Percentiles rank a stretch among this genome's conserved stretches.
These are phyloP conservation scores for Byssothecium circinans DNA, from an alignment of 2,329 filamentous ascomycete genomes.

Conservation along the genomic window DNA sequence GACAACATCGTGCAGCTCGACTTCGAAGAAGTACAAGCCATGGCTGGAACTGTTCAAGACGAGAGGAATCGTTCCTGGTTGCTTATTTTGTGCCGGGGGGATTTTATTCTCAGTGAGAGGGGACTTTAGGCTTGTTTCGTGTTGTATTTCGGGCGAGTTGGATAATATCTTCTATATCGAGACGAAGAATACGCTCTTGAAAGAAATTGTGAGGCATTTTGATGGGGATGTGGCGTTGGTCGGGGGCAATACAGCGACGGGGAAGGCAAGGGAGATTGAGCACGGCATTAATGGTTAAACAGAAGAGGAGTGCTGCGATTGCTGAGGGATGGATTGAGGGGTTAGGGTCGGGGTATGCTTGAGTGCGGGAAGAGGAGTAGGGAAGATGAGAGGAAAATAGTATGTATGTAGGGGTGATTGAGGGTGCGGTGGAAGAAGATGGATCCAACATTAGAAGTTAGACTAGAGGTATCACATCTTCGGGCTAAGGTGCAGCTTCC, in stretches of 20 bases:
- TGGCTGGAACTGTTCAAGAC: slow-evolving; percentile 54
- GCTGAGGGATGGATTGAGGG: slow-evolving; percentile 16
- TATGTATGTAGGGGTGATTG: too few relatives aligned
- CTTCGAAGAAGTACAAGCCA: slow-evolving; percentile 54
- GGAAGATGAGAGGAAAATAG: too few relatives aligned
- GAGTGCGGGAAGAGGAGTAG: too few relatives aligned
- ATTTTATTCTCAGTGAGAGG: slow-evolving; percentile 61
- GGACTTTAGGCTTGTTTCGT: slow-evolving; percentile 41
- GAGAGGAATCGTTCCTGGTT: slow-evolving; percentile 57
- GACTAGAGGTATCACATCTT: too few relatives aligned
- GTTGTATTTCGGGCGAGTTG: slow-evolving; percentile 42
- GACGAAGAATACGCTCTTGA: slow-evolving; percentile 27
- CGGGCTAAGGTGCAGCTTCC: too few relatives aligned
- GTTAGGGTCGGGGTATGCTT: too few relatives aligned
- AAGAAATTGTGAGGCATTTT: slow-evolving; percentile 28
- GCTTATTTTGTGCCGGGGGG: slow-evolving; percentile 57
- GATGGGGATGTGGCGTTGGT: slow-evolving; percentile 43
- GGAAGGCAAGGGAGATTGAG: slow-evolving; percentile 32
- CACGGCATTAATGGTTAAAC: slow-evolving; percentile 21
- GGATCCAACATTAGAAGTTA: too few relatives aligned
- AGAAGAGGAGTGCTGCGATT: slow-evolving; percentile 17
- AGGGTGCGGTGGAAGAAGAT: too few relatives aligned
- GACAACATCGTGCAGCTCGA: slow-evolving; percentile 49
- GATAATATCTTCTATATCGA: slow-evolving; percentile 35
- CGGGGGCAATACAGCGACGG: slow-evolving; percentile 39